Base-by-base conservation (phyloP, 1,284 basidiomycete genomes). In the Wallemia ichthyophaga region DNA sequence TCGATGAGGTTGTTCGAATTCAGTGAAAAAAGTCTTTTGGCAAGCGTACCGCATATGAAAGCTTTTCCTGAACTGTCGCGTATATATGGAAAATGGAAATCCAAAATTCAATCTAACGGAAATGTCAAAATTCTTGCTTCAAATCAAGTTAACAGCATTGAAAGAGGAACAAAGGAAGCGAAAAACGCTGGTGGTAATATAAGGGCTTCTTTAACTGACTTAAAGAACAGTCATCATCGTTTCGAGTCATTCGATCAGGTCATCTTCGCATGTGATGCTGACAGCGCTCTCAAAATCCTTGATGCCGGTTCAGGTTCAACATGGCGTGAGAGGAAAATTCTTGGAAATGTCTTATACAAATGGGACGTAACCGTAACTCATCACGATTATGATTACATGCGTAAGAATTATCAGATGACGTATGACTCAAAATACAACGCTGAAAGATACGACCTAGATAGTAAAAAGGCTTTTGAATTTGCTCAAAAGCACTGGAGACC, bases 401-500 rank as follows among this genome's bases (percentile, higher is more conserved):
- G 59, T 56, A 62, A 63, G 57, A 65, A 67, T 60, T 66, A 67
- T 54, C 61, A 67, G 61, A 64, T 67, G 64, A 61, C 60, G 3
- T 67, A 65, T 21, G 37, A 48, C n/a, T 17, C 13, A 2, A 2
- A 31, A 2, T 1, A 11, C 32, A n/a, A 21, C 17, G n/a, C 58
- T 28, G 25, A 61, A 48, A 48, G 37, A 19, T 3, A 48, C 5
- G 37, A 48, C n/a, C 59, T 69, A 70, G 61, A 69, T 71, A 61
- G 67, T 65, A 25, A 67, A 66, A 66, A 71, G 67, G 67, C 71
- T 58, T 19, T 69, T 57, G 55, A 66, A 25, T 73, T 73, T 59
- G 76, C 74, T 1, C 65, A 73, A 62, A 70, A 72, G 53, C 70
- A 74, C 59, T 79, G 78, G 66, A 70, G 72, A 5, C 75, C 76